Base-by-base conservation (phyloP, 768 basidiomycete species). In the Suillus paluster region DNA sequence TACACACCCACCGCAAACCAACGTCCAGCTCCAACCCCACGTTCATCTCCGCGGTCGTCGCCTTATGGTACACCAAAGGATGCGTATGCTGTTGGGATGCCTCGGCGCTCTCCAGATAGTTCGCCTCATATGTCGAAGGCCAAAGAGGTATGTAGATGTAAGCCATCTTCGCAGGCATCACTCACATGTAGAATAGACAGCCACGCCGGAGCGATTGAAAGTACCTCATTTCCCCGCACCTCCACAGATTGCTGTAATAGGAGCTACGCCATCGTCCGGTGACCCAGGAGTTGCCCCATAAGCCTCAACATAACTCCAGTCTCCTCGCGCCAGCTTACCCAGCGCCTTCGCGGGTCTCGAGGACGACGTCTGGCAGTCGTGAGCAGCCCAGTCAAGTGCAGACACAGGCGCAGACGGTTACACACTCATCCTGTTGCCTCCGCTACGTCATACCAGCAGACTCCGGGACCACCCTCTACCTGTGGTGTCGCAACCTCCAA, bases 191-290 rank as follows among this genome's bases (percentile, higher is more conserved):
- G 49, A 10, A 33, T 19, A 74, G 73, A 44, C 66, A 27, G 60
- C 67, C 15, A 67, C 69, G 45, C 68, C 66, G 5, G 73, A 74
- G 57, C 60, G 68, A 15, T 36, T 46, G 19, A 23, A 58, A 2
- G 60, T 41, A 54, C 65, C 62, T 41, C 66, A 57, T 61, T 30
- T 65, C 52, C 64, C 42, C 25, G 67, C 57, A 41, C 69, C 65
- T 27, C 73, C 73, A 4, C 73, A 76, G 54, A 75, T 75, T 19
- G 67, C 73, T 27, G 65, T 75, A 21, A 70, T 75, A 12, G 71
- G 68, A 30, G 71, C 73, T 53, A 76, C 73, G 23, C 73, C 73
- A 5, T 23, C 67, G 21, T 45, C 66, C 15, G n/a, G 41, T 58
- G 17, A 23, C 54, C 27, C 63, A 60, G 23, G 67, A 76, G 10